Evolutionary conservation across 768 basidiomycete genomes (phyloP), one percentile per base, ranked within the genome.

Genomic region (Xerocomellus amylosporus): DNA sequence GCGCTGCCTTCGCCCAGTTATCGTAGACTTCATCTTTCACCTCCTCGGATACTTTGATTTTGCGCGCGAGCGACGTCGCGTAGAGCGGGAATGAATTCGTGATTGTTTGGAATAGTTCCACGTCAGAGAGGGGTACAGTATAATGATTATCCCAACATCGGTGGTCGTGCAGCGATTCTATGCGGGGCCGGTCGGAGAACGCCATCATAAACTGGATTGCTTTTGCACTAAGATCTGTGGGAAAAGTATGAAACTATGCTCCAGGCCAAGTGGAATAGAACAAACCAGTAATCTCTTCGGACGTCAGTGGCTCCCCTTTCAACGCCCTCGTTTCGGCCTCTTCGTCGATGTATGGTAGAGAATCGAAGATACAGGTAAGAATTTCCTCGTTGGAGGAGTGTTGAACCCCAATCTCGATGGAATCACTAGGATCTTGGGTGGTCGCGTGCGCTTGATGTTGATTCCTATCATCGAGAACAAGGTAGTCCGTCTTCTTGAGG

Each of bases 401-500:
- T 30, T 49, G 55, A 59, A 64, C 55, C 54, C 34, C 40, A 12
- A 30, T n/a, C 14, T 53, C 46, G 37, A 34, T 26, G 3, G 28
- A 15, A 15, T 47, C 46, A 30, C 9, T 40, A 9, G 54, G 43
- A 9, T 53, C 51, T 12, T 49, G 55, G 10, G 49, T 19, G 19
- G 40, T 24, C 1, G 49, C 13, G 20, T 46, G 38, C 0, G 26
- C 42, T 14, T 58, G 39, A 53, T 53, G 69, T 58, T 63, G 58
- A 67, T 70, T 64, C 42, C 97, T 76, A 68, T 99, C 97, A 65
- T 99, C 97, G 8, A 98, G 74, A 5, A 88, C 93, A 13, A 98
- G 80, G 67, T 98, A 99, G 63, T 99, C 97, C 79, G 84, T 97
- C 75, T 95, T 97, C 77, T 99, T 99, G 62, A 99, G 72, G 61